phyloP scores from a whole-genome alignment of 176 grass and related monocot species.

The Saccharum officinarum region DNA sequence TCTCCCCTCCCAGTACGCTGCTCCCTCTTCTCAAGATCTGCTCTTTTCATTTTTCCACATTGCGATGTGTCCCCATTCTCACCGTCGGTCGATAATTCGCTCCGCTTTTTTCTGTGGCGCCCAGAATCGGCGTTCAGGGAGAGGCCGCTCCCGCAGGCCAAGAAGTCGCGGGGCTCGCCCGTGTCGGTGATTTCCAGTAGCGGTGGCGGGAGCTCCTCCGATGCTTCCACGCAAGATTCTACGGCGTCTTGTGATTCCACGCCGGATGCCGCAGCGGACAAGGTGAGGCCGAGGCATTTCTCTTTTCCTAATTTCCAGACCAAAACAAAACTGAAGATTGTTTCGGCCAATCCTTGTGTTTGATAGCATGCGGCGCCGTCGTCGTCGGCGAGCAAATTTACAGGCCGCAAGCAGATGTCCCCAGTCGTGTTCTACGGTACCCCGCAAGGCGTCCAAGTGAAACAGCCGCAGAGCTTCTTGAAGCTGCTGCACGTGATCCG shows the following conservation, averaged over 20 bases:
- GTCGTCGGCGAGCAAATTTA: constrained; percentile 62
- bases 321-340: background rate
- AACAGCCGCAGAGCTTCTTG: constrained; percentile 65
- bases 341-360: background rate
- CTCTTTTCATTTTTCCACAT: background rate
- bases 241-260: background rate
- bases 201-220: background rate
- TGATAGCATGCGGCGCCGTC: constrained; percentile 41
- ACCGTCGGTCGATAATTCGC: background rate
- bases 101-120: background rate
- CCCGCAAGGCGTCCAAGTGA: constrained; percentile 74
- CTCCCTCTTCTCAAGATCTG: background rate
- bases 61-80: background rate
- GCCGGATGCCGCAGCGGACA: constrained; percentile 4
- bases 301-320: background rate
- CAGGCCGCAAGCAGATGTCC: constrained; percentile 59
- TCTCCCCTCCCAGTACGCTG: constrained; percentile 73
- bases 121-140: constrained; percentile 77
- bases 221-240: background rate
- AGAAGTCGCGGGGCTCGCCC: constrained; percentile 30
- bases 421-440: constrained; percentile 86
- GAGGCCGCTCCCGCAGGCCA: constrained; percentile 34
- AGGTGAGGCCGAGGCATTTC: background rate
- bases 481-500: constrained; percentile 79
- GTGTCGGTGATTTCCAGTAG: background rate